phyloP scores from a whole-genome alignment of 495 filamentous ascomycete genomes.

The Podospora fimiseda region DNA sequence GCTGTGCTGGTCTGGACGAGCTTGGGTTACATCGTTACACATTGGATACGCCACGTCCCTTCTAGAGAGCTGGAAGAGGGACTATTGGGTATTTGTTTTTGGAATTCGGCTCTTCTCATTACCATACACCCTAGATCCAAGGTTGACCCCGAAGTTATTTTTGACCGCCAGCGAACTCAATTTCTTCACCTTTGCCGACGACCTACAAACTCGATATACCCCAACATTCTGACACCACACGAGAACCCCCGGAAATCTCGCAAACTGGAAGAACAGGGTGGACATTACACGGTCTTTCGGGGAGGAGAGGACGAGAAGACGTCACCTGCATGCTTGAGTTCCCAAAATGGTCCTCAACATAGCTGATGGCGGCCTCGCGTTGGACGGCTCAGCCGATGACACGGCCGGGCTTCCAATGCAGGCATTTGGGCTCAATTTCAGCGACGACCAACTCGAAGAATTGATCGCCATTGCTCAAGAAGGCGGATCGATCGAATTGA shows the following conservation, averaged over 20 bases:
- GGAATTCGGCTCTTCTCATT: neutral
- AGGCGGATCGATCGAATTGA: conserved; percentile 54
- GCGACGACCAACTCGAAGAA: conserved; percentile 60
- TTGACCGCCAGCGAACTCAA: neutral
- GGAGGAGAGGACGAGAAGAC: conserved; percentile 13
- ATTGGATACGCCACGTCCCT: neutral
- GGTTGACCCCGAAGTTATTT: neutral
- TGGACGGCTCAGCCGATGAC: conserved; percentile 36
- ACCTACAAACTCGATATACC: too few relatives aligned
- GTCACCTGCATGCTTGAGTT: neutral
- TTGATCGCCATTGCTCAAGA: conserved; percentile 61
- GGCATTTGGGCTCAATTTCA: conserved; percentile 59
- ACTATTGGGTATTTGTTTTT: neutral
- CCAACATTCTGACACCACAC: too few relatives aligned
- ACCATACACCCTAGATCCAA: neutral
- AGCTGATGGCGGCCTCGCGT: conserved; percentile 37
- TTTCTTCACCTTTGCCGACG: too few relatives aligned
- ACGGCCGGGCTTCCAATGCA: conserved; percentile 34
- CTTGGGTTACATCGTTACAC: neutral
- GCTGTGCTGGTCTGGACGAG: neutral
- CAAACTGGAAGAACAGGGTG: neutral
- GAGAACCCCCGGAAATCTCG: neutral
- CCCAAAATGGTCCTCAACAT: conserved; percentile 34
- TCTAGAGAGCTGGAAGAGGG: neutral
- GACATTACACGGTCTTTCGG: conserved; percentile 3